These are phyloP conservation scores for Ceraceosorus bombacis DNA, from an alignment of 1,284 basidiomycete species.

Conservation along the genomic window DNA sequence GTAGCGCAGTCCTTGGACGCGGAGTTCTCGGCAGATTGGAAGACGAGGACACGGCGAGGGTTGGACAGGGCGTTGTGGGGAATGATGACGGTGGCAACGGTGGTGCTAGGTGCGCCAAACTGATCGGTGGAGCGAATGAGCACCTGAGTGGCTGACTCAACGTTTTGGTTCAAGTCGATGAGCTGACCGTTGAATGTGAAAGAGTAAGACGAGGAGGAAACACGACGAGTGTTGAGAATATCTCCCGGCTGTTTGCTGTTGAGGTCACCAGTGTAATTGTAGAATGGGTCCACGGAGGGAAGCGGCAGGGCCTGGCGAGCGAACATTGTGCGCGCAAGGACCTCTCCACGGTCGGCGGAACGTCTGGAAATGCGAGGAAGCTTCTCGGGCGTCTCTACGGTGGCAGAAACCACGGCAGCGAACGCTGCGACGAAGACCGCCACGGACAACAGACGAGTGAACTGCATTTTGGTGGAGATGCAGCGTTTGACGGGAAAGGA, in stretches of 20 bases:
- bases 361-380: too few relatives aligned
- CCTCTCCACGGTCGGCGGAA: not conserved
- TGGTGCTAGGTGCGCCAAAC: not conserved
- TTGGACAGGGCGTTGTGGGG: not conserved
- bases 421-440: not conserved
- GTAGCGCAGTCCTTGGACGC: not conserved
- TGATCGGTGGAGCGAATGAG: constrained; percentile 3
- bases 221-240: not conserved
- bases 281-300: not conserved
- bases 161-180: not conserved
- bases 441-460: not conserved
- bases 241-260: not conserved
- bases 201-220: not conserved
- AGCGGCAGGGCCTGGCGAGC: not conserved
- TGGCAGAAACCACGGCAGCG: not conserved
- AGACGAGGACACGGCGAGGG: constrained; percentile 1
- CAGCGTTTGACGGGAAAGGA: too few relatives aligned
- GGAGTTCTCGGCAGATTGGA: not conserved
- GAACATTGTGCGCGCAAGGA: not conserved
- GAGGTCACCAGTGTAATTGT: not conserved
- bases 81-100: constrained; percentile 2
- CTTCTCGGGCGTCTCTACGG: too few relatives aligned
- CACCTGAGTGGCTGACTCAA: constrained; percentile 3
- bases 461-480: too few relatives aligned
- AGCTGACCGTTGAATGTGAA: not conserved